Conservation (phyloP, 2,329 filamentous ascomycete species). For the Botrytis deweyae region DNA sequence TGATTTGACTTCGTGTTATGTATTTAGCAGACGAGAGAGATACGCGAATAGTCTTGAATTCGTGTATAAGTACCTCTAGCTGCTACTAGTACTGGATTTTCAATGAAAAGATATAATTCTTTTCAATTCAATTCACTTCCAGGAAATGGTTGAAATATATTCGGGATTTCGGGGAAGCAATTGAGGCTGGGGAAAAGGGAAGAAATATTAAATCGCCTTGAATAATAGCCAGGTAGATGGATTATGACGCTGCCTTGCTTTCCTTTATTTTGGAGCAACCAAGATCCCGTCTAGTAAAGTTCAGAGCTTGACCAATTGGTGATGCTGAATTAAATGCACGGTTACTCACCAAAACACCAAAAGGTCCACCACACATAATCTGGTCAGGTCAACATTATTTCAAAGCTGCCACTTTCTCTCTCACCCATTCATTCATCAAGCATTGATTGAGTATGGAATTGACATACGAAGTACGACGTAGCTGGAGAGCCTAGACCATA, state of each 20-base stretch:
- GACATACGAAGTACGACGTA: not conserved
- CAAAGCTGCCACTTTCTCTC: not conserved
- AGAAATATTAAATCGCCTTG: not conserved
- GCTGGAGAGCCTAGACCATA: not conserved
- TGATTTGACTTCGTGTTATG: not conserved
- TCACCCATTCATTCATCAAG: not conserved
- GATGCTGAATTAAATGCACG: not conserved
- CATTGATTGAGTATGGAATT: not conserved
- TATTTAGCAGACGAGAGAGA: not conserved
- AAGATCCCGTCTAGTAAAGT: not conserved
- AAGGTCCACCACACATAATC: not conserved
- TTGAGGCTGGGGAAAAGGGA: not conserved
- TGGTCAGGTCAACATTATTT: not conserved
- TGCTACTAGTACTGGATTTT: not conserved
- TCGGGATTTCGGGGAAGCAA: not conserved
- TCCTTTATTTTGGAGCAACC: not conserved
- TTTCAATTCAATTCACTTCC: not conserved
- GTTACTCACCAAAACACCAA: not conserved
- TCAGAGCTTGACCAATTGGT: not conserved
- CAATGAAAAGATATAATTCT: not conserved
- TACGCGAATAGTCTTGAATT: not conserved
- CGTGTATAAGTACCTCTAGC: not conserved
- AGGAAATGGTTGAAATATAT: not conserved
- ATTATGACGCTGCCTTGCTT: slow-evolving; percentile 20
- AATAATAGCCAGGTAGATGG: not conserved